Evolutionary conservation across 768 basidiomycete genomes (phyloP), one percentile per base, ranked within the genome.

Genomic region (Mycena chlorophos): DNA sequence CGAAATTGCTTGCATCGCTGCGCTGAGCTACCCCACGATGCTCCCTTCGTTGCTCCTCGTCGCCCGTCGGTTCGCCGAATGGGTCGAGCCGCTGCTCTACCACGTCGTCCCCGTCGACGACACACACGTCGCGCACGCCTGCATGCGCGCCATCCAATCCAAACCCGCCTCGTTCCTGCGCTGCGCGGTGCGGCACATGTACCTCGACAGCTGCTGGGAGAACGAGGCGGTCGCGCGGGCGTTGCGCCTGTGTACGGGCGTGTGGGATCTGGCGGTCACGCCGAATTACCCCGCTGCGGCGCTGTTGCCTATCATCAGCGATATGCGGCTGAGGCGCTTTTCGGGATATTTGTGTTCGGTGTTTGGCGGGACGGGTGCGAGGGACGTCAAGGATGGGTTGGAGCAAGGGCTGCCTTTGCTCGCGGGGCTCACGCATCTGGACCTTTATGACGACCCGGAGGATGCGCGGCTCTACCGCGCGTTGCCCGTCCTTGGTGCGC

Each of bases 141-240:
- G 13, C 20, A 42, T 42, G 40, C 40, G 40, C 14, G 40, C 40
- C 8, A 22, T 22, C 20, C 14, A 42, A 19, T 42, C 40, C 5
- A 42, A 42, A 20, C 40, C 40, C 14, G 13, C 40, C 14, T 16
- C 40, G 13, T 42, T 42, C 40, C n/a, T 42, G 14, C 13, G n/a
- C 8, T 20, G 22, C 20, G 40, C 40, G 8, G 40, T 42, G 14
- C 40, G 40, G 13, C 40, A 19, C 22, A 20, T 42, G 13, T 42
- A 42, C n/a, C 40, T 42, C 8, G 40, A 42, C n/a, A 42, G 40
- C 40, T 42, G 40, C 40, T 42, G 40, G 40, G 40, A 42, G 40
- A 5, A 42, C 8, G 40, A 8, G 20, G 14, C 13, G 14, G 40
- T 42, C 13, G 40, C n/a, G 13, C 13, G 20, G 20, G 40, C 40